Conservation (phyloP, 495 filamentous ascomycete species). For the Lophiostoma macrostomum region DNA sequence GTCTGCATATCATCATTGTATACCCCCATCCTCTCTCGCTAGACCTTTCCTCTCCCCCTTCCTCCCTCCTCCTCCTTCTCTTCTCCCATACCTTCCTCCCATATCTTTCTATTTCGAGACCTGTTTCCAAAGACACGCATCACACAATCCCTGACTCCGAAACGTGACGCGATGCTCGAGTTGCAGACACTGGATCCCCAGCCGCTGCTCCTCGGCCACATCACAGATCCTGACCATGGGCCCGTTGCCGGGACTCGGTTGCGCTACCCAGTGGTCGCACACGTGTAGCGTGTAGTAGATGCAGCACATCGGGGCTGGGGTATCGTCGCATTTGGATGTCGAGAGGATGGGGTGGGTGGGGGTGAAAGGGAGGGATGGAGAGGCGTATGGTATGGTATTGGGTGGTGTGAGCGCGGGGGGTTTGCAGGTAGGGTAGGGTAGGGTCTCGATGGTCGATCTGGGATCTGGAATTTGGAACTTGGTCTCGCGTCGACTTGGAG, state of each 20-base stretch:
- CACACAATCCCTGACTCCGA: slow-evolving; percentile 26
- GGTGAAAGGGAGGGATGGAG: neutral
- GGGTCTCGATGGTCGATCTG: too few relatives aligned
- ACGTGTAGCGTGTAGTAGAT: slow-evolving; percentile 23
- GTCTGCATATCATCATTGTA: too few relatives aligned
- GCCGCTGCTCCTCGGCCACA: slow-evolving; percentile 7
- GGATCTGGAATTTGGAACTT: too few relatives aligned
- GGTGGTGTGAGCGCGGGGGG: too few relatives aligned
- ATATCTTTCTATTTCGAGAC: slow-evolving; percentile 19
- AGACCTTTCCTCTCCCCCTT: too few relatives aligned
- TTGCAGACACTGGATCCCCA: slow-evolving; percentile 15
- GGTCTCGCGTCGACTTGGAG: too few relatives aligned
- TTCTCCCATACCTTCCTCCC: neutral
- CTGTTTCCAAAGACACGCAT: slow-evolving; percentile 24
- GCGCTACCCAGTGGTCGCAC: slow-evolving; percentile 29
- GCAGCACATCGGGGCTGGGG: slow-evolving; percentile 16
- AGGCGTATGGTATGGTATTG: neutral
- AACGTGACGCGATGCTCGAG: slow-evolving; percentile 16
- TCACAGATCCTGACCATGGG: slow-evolving; percentile 21
- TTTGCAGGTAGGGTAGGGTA: too few relatives aligned
- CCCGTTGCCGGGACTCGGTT: slow-evolving; percentile 19
- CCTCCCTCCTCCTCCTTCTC: too few relatives aligned
- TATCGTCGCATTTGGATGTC: too few relatives aligned
- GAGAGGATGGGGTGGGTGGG: neutral
- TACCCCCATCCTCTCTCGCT: too few relatives aligned